phyloP scores from a whole-genome alignment of 2,329 filamentous ascomycete genomes.

The Aspergillus sp. region DNA sequence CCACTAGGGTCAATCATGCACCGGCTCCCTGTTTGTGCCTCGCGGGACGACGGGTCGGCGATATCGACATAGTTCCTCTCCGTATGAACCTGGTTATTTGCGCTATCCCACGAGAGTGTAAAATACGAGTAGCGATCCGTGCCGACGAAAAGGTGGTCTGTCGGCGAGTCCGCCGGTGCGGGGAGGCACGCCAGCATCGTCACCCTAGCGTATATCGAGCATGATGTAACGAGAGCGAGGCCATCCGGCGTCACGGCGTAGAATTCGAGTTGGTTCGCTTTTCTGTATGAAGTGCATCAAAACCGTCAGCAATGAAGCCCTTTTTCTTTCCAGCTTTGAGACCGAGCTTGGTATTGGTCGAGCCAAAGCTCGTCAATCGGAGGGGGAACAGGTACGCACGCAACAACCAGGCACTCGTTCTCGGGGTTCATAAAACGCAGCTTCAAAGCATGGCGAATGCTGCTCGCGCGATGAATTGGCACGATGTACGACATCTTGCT shows the following conservation, averaged over 20 bases:
- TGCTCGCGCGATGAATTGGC: constrained; percentile 88
- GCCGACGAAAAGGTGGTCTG: constrained; percentile 87
- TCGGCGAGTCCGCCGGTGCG: constrained; percentile 65
- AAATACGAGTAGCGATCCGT: constrained; percentile 92
- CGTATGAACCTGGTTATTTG: constrained; percentile 54
- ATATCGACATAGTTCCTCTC: constrained; percentile 61
- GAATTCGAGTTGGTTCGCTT: constrained; percentile 82
- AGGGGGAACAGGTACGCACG: constrained; percentile 59
- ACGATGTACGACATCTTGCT: constrained; percentile 83
- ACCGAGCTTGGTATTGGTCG: not conserved
- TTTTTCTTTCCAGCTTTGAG: no score
- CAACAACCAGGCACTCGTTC: constrained; percentile 80
- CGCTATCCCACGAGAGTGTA: constrained; percentile 76
- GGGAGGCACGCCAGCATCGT: constrained; percentile 66
- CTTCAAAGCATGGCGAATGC: constrained; percentile 83
- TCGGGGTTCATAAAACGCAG: constrained; percentile 71
- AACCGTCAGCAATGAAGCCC: constrained; percentile 8
- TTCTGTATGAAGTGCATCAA: constrained; percentile 50
- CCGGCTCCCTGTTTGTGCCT: constrained; percentile 78
- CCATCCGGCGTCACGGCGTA: constrained; percentile 65
- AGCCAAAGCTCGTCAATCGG: not conserved
- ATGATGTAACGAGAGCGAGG: constrained; percentile 65
- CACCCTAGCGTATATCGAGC: constrained; percentile 79
- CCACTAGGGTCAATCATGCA: constrained; percentile 82
- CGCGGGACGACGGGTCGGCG: constrained; percentile 62